Evolutionary conservation across 805 yeast species (phyloP).

Genomic region (Debaryomyces tyrocola): DNA sequence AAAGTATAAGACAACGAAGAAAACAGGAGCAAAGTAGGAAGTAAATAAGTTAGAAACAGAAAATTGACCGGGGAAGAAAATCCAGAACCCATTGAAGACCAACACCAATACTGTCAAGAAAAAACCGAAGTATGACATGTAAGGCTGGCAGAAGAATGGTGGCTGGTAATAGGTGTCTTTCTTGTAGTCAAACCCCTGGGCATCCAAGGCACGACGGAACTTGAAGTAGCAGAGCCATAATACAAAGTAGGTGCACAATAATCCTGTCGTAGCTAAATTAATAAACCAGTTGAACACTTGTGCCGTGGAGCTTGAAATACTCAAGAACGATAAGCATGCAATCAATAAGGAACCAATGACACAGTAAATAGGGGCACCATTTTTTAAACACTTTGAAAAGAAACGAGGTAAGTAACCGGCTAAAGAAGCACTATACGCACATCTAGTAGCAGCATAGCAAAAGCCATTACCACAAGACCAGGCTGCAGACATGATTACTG

Average conservation of each 20-base stretch:
- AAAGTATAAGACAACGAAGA: conserved; percentile 21
- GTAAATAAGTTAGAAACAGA: conserved; percentile 36
- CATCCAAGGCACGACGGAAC: conserved; percentile 59
- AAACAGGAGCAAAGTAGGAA: conserved; percentile 37
- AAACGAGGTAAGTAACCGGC: conserved; percentile 74
- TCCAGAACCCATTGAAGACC: conserved; percentile 43
- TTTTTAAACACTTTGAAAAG: conserved; percentile 61
- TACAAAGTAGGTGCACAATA: conserved; percentile 29
- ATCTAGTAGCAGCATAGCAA: conserved; percentile 74
- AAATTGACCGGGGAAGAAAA: conserved; percentile 38
- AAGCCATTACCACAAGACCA: conserved; percentile 82
- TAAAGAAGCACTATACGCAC: conserved; percentile 68
- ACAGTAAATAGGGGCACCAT: conserved; percentile 72
- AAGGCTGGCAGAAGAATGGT: conserved; percentile 61
- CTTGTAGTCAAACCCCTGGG: conserved; percentile 62
- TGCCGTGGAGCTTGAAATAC: conserved; percentile 55
- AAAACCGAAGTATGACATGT: conserved; percentile 53
- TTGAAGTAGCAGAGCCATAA: conserved; percentile 73
- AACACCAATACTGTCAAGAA: conserved; percentile 24
- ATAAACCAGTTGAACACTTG: conserved; percentile 68
- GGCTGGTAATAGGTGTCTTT: conserved; percentile 57
- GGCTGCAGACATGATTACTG: conserved; percentile 72
- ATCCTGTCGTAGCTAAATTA: conserved; percentile 73
- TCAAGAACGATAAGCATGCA: conserved; percentile 70
- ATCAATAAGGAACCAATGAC: conserved; percentile 51